Evolutionary conservation across 2,329 filamentous ascomycete genomes (phyloP).

Genomic region (Xylariomycetidae sp.): DNA sequence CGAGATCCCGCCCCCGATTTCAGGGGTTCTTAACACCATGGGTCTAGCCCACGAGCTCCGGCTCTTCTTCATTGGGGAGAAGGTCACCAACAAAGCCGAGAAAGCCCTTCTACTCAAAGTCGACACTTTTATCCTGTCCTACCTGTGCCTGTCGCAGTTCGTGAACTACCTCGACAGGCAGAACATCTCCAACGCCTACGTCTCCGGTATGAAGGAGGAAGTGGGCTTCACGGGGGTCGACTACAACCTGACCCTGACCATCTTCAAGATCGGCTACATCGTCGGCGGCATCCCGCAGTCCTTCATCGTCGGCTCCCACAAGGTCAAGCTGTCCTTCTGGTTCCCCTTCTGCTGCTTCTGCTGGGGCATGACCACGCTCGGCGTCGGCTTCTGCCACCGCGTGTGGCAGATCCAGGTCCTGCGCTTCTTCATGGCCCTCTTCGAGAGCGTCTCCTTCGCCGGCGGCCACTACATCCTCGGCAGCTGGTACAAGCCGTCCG

Average conservation of each 20-base stretch:
- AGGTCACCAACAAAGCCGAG: conserved; percentile 1
- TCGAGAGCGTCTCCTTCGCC: conserved; percentile 1
- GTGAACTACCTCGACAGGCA: conserved; percentile 3
- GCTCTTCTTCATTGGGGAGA: conserved; percentile 4
- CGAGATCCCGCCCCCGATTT: no score
- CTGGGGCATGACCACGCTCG: conserved; percentile 1
- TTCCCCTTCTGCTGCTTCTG: background rate
- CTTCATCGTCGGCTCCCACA: background rate
- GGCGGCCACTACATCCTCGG: conserved; percentile 1
- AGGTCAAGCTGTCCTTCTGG: background rate
- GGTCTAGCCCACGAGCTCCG: conserved; percentile 1
- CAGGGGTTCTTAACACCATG: no score
- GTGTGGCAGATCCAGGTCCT: conserved; percentile 1
- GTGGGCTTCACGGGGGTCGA: conserved; percentile 1
- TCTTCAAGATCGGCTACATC: conserved; percentile 3
- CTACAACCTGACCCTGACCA: conserved; percentile 1
- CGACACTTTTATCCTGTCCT: conserved; percentile 3
- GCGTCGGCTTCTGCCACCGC: conserved; percentile 2
- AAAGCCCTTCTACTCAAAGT: conserved; percentile 1
- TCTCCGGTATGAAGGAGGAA: conserved; percentile 3
- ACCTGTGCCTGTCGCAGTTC: conserved; percentile 2
- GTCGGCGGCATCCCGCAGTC: conserved; percentile 1
- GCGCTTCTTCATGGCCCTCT: conserved; percentile 2
- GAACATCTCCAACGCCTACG: conserved; percentile 2
- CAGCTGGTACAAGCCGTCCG: conserved; percentile 1